Evolutionary conservation across 2,329 filamentous ascomycete species (phyloP).

Genomic region (Penicillium sp.): DNA sequence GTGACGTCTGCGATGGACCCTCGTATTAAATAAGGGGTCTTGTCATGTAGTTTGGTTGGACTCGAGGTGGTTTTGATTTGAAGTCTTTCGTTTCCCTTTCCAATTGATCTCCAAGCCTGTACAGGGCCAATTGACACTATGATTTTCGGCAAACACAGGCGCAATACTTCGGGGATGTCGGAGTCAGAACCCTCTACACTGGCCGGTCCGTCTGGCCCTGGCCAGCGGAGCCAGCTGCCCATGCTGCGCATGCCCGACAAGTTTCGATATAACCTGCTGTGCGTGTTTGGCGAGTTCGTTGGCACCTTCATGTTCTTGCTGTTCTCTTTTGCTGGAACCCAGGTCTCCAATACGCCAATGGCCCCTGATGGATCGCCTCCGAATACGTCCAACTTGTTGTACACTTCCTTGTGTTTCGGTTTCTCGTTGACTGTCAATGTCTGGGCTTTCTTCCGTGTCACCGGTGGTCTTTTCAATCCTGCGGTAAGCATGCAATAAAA

Average conservation of each 20-base stretch:
- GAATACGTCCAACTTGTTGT: slow-evolving; percentile 41
- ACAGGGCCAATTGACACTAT: slow-evolving; percentile 1
- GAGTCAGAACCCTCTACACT: no score
- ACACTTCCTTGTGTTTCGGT: slow-evolving; percentile 46
- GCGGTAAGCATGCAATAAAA: slow-evolving; percentile 32
- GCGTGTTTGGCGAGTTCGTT: slow-evolving; percentile 50
- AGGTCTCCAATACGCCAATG: slow-evolving; percentile 44
- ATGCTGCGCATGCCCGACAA: slow-evolving; percentile 37
- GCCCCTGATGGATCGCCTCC: slow-evolving; percentile 32
- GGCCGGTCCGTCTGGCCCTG: slow-evolving; percentile 1
- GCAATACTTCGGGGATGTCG: neutral
- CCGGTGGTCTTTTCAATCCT: slow-evolving; percentile 54
- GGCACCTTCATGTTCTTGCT: slow-evolving; percentile 54
- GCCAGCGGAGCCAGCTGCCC: slow-evolving; percentile 26
- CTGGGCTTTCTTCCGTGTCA: slow-evolving; percentile 55
- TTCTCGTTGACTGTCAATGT: slow-evolving; percentile 53
- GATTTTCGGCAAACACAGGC: slow-evolving; percentile 11
- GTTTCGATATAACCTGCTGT: slow-evolving; percentile 47
- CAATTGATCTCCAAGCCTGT: neutral
- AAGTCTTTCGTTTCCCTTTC: neutral
- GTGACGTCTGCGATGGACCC: slow-evolving; percentile 15
- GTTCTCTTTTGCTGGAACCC: slow-evolving; percentile 48
- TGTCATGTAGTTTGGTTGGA: neutral
- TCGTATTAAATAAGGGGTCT: slow-evolving; percentile 3
- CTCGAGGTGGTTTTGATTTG: no score